These are phyloP conservation scores for Ceratocystis alfenasii DNA, from an alignment of 2,329 filamentous ascomycete species.

Conservation along the genomic window DNA sequence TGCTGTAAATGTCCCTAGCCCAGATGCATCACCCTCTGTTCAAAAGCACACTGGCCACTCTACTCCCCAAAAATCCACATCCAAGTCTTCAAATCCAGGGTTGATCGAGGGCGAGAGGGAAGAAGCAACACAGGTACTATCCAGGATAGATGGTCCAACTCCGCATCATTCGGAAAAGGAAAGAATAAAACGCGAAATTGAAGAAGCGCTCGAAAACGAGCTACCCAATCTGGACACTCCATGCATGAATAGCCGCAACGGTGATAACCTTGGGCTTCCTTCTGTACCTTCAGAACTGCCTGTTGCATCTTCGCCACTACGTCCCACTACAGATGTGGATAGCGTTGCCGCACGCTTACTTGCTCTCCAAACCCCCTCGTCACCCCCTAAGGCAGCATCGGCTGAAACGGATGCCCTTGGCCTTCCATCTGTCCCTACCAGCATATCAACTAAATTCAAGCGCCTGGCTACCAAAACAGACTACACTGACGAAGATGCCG, in stretches of 20 bases:
- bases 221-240: constrained; percentile 16
- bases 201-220: constrained; percentile 33
- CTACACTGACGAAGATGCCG: constrained; percentile 58
- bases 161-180: constrained; percentile 42
- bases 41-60: background rate
- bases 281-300: constrained; percentile 32
- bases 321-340: constrained; percentile 29
- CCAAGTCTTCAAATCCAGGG: background rate
- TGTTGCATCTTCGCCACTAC: constrained; percentile 27
- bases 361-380: constrained; percentile 34
- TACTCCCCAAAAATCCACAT: background rate
- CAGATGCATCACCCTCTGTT: background rate
- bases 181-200: constrained; percentile 35
- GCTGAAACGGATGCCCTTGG: constrained; percentile 24
- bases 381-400: constrained; percentile 25
- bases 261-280: constrained; percentile 29
- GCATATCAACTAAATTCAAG: constrained; percentile 35
- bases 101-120: background rate
- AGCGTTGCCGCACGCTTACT: constrained; percentile 43
- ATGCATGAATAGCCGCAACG: background rate
- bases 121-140: background rate
- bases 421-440: constrained; percentile 36
- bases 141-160: constrained; percentile 22
- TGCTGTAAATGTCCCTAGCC: background rate
- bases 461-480: constrained; percentile 32